phyloP scores from a whole-genome alignment of 2,329 filamentous ascomycete genomes.

The Tolypocladium guangdongense region DNA sequence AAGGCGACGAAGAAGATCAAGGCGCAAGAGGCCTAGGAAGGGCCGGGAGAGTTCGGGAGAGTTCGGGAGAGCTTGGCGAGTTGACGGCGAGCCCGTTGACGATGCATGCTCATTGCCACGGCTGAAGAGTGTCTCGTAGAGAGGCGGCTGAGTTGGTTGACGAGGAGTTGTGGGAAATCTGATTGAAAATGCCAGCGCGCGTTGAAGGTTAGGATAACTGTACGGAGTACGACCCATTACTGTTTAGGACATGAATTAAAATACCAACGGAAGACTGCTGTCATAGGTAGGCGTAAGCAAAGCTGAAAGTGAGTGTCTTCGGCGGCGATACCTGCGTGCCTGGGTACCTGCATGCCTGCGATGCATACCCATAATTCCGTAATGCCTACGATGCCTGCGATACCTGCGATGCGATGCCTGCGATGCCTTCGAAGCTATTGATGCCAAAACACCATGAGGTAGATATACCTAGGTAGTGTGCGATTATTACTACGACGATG shows the following conservation, averaged over 20 bases:
- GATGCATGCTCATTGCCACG: neutral
- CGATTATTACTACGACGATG: too few species aligned
- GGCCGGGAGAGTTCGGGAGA: neutral
- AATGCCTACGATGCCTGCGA: too few species aligned
- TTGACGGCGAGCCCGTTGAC: neutral
- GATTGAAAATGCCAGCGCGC: neutral
- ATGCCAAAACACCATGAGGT: too few species aligned
- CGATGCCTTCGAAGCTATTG: too few species aligned
- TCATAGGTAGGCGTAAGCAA: too few species aligned
- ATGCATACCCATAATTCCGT: too few species aligned
- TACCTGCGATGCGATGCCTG: too few species aligned
- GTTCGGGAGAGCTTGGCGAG: neutral
- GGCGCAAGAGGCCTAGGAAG: slow-evolving; percentile 19
- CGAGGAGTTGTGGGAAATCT: neutral
- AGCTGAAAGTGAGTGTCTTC: too few species aligned
- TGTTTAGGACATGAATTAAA: neutral
- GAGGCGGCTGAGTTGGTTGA: neutral
- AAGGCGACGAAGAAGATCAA: slow-evolving; percentile 59
- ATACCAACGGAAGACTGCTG: too few species aligned
- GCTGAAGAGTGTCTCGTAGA: neutral
- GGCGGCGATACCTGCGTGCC: too few species aligned
- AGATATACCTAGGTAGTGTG: too few species aligned
- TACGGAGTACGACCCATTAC: neutral
- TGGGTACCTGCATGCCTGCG: too few species aligned
- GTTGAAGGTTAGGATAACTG: neutral